phyloP scores from a whole-genome alignment of 1,284 basidiomycete genomes.

The Ceratobasidium sp. region DNA sequence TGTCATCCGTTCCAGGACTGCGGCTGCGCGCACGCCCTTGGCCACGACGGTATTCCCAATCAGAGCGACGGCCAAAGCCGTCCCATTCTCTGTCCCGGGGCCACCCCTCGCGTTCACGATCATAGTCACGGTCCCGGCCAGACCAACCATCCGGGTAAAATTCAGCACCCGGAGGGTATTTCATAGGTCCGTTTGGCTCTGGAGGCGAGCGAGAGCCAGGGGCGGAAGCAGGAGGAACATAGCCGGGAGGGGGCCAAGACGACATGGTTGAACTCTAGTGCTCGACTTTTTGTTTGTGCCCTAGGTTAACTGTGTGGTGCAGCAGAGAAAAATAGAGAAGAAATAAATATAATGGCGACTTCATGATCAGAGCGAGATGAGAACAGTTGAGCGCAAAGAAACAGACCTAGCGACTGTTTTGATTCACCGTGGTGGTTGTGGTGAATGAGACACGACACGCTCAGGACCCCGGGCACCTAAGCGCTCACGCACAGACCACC shows the following conservation, averaged over 20 bases:
- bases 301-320: slow-evolving; percentile 30
- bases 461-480: slow-evolving; percentile 13
- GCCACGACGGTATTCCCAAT: slow-evolving; percentile 39
- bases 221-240: slow-evolving; percentile 71
- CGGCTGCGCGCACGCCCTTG: slow-evolving; percentile 69
- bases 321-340: slow-evolving; percentile 59
- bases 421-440: slow-evolving; percentile 36
- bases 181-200: slow-evolving; percentile 56
- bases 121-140: slow-evolving; percentile 69
- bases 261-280: slow-evolving; percentile 52
- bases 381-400: slow-evolving; percentile 37
- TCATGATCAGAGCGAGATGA: slow-evolving; percentile 38
- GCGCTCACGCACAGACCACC: slow-evolving; percentile 35
- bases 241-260: slow-evolving; percentile 67
- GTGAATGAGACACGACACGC: slow-evolving; percentile 34
- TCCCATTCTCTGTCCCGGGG: slow-evolving; percentile 49
- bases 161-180: slow-evolving; percentile 56
- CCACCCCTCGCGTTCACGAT: slow-evolving; percentile 69
- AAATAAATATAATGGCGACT: slow-evolving; percentile 66
- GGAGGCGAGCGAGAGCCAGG: slow-evolving; percentile 80
- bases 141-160: slow-evolving; percentile 69
- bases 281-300: slow-evolving; percentile 8
- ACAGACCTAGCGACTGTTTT: slow-evolving; percentile 38
- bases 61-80: slow-evolving; percentile 31
- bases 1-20: slow-evolving; percentile 70